Evolutionary conservation across 2,329 filamentous ascomycete genomes (phyloP).

Genomic region (Aspergillus sp.): DNA sequence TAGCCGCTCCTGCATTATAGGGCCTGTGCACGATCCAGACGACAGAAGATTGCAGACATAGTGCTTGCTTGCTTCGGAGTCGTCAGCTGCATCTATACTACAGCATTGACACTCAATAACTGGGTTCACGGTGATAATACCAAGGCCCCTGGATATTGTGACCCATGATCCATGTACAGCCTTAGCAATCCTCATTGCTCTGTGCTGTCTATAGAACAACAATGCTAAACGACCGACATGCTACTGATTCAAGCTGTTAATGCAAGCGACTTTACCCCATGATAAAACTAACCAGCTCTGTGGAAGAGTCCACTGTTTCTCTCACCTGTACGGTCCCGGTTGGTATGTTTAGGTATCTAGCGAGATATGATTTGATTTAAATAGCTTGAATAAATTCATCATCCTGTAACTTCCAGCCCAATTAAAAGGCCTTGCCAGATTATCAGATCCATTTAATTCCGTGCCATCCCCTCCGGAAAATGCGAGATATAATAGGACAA

Average conservation of each 20-base stretch:
- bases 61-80: constrained; percentile 77
- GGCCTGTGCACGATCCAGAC: constrained; percentile 68
- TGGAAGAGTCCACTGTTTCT: background rate
- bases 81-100: constrained; percentile 89
- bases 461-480: background rate
- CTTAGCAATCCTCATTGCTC: background rate
- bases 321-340: background rate
- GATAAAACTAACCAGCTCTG: background rate
- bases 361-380: background rate
- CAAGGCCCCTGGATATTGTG: constrained; percentile 64
- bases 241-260: background rate
- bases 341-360: background rate
- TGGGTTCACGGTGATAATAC: constrained; percentile 67
- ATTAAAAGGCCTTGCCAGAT: background rate
- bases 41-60: constrained; percentile 72
- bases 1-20: constrained; percentile 88
- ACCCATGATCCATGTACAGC: constrained; percentile 33
- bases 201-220: background rate
- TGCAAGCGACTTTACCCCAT: background rate
- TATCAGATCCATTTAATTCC: background rate
- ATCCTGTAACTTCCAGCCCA: background rate
- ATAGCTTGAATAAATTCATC: background rate
- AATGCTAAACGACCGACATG: background rate
- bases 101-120: constrained; percentile 77
- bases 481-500: background rate